These are phyloP conservation scores for Morella rubra DNA, from an alignment of 306 rosid species.

Conservation along the genomic window DNA sequence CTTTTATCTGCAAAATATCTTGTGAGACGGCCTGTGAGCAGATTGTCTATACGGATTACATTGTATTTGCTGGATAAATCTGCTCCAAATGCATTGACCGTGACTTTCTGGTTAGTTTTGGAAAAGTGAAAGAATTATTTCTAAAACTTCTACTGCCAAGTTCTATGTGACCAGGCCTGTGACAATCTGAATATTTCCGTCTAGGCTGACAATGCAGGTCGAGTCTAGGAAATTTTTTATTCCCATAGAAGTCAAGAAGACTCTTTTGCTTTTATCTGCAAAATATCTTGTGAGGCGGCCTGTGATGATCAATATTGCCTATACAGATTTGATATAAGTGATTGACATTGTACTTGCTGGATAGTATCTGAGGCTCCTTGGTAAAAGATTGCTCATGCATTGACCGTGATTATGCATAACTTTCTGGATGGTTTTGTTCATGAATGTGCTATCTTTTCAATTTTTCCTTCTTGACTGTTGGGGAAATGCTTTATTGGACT, in stretches of 20 bases:
- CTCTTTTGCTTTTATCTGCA: background rate
- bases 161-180: background rate
- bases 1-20: background rate
- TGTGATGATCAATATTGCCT: conserved; percentile 28
- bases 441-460: background rate
- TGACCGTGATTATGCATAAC: background rate
- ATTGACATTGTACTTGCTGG: background rate
- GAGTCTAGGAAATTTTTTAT: background rate
- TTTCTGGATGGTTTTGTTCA: background rate
- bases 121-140: background rate
- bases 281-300: conserved; percentile 17
- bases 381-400: background rate
- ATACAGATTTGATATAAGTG: conserved; percentile 26
- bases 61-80: conserved; percentile 12
- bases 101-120: background rate
- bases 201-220: background rate
- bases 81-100: background rate
- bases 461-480: background rate
- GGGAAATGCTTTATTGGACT: background rate
- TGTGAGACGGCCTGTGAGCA: conserved; percentile 29
- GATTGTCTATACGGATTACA: conserved; percentile 18
- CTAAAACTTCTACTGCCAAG: background rate
- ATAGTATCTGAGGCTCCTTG: conserved; percentile 31
- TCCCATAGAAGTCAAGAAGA: background rate
- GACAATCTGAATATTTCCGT: background rate